Conservation (phyloP, 2,329 filamentous ascomycete species). For the Bipolaris bicolor region DNA sequence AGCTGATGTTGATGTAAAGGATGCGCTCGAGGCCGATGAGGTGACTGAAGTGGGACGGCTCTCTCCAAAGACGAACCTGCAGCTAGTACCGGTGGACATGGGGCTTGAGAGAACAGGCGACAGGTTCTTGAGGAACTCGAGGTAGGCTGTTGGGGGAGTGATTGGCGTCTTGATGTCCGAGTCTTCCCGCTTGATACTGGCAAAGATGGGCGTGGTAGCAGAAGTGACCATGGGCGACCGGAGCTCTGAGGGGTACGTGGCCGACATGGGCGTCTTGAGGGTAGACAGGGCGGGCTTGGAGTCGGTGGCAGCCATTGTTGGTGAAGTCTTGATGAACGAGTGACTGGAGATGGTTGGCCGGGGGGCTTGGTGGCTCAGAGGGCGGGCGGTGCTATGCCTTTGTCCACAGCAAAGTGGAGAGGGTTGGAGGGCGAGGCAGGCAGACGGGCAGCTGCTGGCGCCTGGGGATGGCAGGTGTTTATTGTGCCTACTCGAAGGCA, state of each 20-base stretch:
- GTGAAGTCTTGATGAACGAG: conserved; percentile 29
- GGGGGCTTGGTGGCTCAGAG: conserved; percentile 11
- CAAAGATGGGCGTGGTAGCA: conserved; percentile 54
- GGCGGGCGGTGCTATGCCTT: conserved; percentile 35
- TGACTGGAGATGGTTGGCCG: conserved; percentile 34
- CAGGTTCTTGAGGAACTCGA: conserved; percentile 88
- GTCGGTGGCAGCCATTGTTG: conserved; percentile 48
- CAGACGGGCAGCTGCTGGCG: conserved; percentile 34
- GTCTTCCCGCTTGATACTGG: conserved; percentile 69
- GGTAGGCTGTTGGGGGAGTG: conserved; percentile 86
- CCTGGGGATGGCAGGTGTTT: conserved; percentile 39
- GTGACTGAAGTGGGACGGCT: conserved; percentile 49
- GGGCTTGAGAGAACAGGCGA: conserved; percentile 74
- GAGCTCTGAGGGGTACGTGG: conserved; percentile 61
- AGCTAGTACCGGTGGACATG: conserved; percentile 62
- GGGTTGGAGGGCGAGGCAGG: conserved; percentile 35
- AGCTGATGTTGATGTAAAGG: conserved; percentile 46
- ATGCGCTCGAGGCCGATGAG: conserved; percentile 44
- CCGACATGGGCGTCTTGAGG: conserved; percentile 65
- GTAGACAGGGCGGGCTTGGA: conserved; percentile 51
- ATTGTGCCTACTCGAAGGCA: conserved; percentile 31
- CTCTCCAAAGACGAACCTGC: conserved; percentile 57
- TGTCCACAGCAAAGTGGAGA: conserved; percentile 36
- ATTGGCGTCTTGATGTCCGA: conserved; percentile 76
- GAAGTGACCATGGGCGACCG: conserved; percentile 68